These are phyloP conservation scores for Talaromyces sp. DNA, from an alignment of 2,329 filamentous ascomycete species.

Conservation along the genomic window DNA sequence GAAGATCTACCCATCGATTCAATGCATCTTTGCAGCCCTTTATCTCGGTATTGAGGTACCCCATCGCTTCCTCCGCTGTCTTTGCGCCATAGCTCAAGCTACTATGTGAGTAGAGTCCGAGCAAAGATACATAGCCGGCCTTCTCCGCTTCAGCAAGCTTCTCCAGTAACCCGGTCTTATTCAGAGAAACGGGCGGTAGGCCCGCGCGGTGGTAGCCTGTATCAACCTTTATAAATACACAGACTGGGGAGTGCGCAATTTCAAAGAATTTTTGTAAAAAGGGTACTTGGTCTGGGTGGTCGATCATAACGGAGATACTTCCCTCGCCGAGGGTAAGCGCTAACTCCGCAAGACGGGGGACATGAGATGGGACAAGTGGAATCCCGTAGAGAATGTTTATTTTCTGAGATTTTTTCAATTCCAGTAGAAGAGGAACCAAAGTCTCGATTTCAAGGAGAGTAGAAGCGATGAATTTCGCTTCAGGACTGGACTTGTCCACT, in stretches of 20 bases:
- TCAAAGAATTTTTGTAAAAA: slow-evolving; percentile 50
- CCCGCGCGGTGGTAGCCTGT: slow-evolving; percentile 73
- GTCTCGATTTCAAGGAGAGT: slow-evolving; percentile 75
- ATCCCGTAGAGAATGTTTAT: slow-evolving; percentile 75
- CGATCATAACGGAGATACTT: slow-evolving; percentile 67
- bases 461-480: slow-evolving; percentile 68
- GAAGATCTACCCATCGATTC: slow-evolving; percentile 18
- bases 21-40: slow-evolving; percentile 43
- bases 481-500: slow-evolving; percentile 61
- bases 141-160: slow-evolving; percentile 30
- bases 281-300: slow-evolving; percentile 65
- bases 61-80: slow-evolving; percentile 61
- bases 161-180: slow-evolving; percentile 36
- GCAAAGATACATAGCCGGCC: slow-evolving; percentile 44
- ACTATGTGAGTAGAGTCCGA: slow-evolving; percentile 73
- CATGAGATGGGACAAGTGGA: slow-evolving; percentile 64
- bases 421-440: slow-evolving; percentile 61
- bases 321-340: slow-evolving; percentile 58
- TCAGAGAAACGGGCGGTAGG: slow-evolving; percentile 54
- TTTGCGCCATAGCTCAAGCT: slow-evolving; percentile 68
- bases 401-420: slow-evolving; percentile 56
- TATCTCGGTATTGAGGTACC: slow-evolving; percentile 64
- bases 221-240: slow-evolving; percentile 73
- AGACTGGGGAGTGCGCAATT: slow-evolving; percentile 51
- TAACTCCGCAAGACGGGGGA: slow-evolving; percentile 63